These are phyloP conservation scores for Sporobolomyces pararoseus DNA, from an alignment of 768 basidiomycete species.

Conservation along the genomic window DNA sequence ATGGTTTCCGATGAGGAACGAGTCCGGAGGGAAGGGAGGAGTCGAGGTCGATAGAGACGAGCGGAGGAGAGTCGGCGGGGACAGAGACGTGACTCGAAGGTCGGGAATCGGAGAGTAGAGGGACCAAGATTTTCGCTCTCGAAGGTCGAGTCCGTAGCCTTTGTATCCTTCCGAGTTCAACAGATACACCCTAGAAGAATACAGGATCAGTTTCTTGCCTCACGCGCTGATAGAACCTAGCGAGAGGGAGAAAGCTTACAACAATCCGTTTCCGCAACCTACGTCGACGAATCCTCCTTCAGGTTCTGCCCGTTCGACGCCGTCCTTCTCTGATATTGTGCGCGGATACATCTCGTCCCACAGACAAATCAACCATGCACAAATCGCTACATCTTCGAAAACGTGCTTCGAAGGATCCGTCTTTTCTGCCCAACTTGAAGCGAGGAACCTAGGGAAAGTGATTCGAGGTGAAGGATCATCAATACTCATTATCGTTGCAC, in stretches of 20 bases:
- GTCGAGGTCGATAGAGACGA: not conserved
- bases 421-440: conserved; percentile 66
- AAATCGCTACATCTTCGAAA: conserved; percentile 93
- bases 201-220: too few species aligned
- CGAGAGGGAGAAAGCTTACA: conserved; percentile 54
- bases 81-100: conserved; percentile 65
- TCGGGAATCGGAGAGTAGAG: conserved; percentile 65
- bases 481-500: not conserved
- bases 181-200: conserved; percentile 27
- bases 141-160: conserved; percentile 80
- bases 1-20: conserved; percentile 89
- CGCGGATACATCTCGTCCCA: conserved; percentile 73
- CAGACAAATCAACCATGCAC: conserved; percentile 82
- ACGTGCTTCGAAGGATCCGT: conserved; percentile 88
- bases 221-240: too few species aligned
- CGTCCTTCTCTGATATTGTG: conserved; percentile 5
- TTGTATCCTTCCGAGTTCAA: conserved; percentile 59
- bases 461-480: conserved; percentile 24
- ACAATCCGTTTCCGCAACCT: conserved; percentile 89
- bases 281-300: conserved; percentile 82
- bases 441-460: conserved; percentile 50
- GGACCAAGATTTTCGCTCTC: conserved; percentile 77
- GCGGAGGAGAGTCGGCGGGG: conserved; percentile 18
- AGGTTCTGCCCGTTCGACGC: conserved; percentile 51
- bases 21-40: conserved; percentile 51